phyloP scores from a whole-genome alignment of 1,139 yeast genomes.

The Yamadazyma jaroonii region DNA sequence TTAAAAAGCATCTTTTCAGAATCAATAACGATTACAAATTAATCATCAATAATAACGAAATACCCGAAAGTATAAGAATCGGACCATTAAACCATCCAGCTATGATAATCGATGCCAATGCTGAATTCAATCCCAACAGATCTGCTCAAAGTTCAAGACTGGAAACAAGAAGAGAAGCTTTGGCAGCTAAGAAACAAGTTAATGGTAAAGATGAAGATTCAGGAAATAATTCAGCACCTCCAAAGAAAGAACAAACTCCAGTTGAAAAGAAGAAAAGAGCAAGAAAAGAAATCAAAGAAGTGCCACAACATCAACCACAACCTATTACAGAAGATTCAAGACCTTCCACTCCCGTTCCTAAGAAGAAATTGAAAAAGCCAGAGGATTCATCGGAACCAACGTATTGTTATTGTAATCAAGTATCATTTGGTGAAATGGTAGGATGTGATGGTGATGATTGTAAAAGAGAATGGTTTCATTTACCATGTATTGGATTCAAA shows the following conservation, averaged over 20 bases:
- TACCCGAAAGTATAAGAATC: constrained; percentile 58
- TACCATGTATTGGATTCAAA: constrained; percentile 89
- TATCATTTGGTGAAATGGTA: constrained; percentile 97
- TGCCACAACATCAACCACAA: constrained; percentile 5
- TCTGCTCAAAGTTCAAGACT: constrained; percentile 70
- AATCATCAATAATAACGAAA: constrained; percentile 69
- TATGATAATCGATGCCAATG: constrained; percentile 55
- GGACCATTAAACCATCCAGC: constrained; percentile 92
- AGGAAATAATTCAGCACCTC: constrained; percentile 3
- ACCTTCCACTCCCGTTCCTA: constrained; percentile 21
- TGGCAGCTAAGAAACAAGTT: constrained; percentile 78
- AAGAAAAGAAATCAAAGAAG: constrained; percentile 18
- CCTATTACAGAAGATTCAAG: constrained; percentile 14
- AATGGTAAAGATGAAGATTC: constrained; percentile 35
- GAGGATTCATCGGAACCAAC: constrained; percentile 61
- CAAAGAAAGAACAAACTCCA: constrained; percentile 12
- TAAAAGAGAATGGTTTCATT: constrained; percentile 94
- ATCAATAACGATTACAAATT: constrained; percentile 77
- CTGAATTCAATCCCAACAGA: constrained; percentile 37
- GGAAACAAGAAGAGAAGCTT: constrained; percentile 86
- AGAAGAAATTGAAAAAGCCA: constrained; percentile 30
- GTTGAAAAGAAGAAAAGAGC: constrained; percentile 25
- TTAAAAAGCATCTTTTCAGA: constrained; percentile 65
- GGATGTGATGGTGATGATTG: constrained; percentile 97
- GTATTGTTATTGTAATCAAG: constrained; percentile 94